Conservation (phyloP, 805 yeast species). For the Monosporozyma unispora region DNA sequence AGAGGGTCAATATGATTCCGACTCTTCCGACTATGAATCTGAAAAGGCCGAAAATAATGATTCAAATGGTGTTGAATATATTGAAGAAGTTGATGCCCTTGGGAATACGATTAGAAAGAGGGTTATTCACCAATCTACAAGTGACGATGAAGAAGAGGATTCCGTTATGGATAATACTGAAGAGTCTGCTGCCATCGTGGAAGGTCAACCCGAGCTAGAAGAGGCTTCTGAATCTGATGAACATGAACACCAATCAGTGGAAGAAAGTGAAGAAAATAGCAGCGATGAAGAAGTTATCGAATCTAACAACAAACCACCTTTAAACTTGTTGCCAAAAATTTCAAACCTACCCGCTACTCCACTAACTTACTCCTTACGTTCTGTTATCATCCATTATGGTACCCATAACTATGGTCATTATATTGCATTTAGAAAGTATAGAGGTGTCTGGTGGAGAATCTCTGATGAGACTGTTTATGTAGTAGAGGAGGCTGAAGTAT, state of each 20-base stretch:
- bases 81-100: slow-evolving; percentile 26
- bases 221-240: slow-evolving; percentile 1
- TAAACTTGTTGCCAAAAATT: slow-evolving; percentile 4
- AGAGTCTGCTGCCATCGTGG: slow-evolving; percentile 9
- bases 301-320: slow-evolving; percentile 3
- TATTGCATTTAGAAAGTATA: slow-evolving; percentile 70
- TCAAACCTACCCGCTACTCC: slow-evolving; percentile 31
- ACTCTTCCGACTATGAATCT: slow-evolving; percentile 8
- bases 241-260: slow-evolving; percentile 10
- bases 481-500: slow-evolving; percentile 72
- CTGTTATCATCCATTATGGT: slow-evolving; percentile 89
- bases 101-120: slow-evolving; percentile 25
- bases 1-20: slow-evolving; percentile 16
- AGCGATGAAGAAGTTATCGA: slow-evolving; percentile 9
- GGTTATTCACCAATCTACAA: slow-evolving; percentile 10
- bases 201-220: slow-evolving; percentile 7
- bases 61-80: slow-evolving; percentile 14
- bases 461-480: slow-evolving; percentile 83
- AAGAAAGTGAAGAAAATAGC: slow-evolving; percentile 7
- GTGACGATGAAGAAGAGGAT: slow-evolving; percentile 6
- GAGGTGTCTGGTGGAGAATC: slow-evolving; percentile 93
- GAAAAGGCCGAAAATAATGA: slow-evolving; percentile 9
- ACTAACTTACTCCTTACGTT: slow-evolving; percentile 60
- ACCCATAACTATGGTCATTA: slow-evolving; percentile 97
- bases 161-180: slow-evolving; percentile 5